A percentile compares a stretch with the other conserved stretches of the same genome.
phyloP scores from a whole-genome alignment of 192 early-diverging fungal species.

The Podila verticillata region DNA sequence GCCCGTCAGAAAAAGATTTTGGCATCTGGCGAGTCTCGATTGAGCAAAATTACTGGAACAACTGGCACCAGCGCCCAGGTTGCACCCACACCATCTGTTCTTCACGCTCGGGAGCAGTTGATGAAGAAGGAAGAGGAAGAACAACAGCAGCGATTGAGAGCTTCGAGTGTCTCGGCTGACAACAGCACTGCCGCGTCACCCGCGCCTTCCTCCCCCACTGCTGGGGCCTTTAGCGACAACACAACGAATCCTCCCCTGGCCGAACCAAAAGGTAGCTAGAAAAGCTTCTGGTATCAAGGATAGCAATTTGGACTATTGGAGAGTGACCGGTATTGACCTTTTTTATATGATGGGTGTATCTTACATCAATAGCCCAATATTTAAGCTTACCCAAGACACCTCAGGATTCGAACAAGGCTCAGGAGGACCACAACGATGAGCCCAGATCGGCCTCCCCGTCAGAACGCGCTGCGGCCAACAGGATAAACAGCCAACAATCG shows the following conservation, averaged over 20 bases:
- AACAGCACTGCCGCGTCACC: not conserved
- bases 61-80: slow-evolving; percentile 39
- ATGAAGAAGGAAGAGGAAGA: slow-evolving; percentile 43
- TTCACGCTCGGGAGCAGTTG: slow-evolving; percentile 36
- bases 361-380: too few species aligned
- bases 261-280: not conserved
- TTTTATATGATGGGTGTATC: too few species aligned
- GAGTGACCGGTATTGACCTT: too few species aligned
- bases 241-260: not conserved
- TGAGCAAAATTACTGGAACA: slow-evolving; percentile 51
- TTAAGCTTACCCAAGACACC: too few species aligned
- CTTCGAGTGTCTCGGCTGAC: not conserved
- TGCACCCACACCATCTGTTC: slow-evolving; percentile 39
- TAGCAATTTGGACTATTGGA: not conserved
- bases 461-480: slow-evolving; percentile 1
- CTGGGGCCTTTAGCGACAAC: not conserved
- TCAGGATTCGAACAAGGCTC: too few species aligned
- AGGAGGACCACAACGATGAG: slow-evolving; percentile 6
- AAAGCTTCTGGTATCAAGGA: not conserved
- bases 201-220: not conserved
- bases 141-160: slow-evolving; percentile 7
- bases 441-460: slow-evolving; percentile 7
- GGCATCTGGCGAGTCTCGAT: slow-evolving; percentile 42
- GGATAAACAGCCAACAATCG: slow-evolving; percentile 13
- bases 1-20: slow-evolving; percentile 53